phyloP scores from a whole-genome alignment of 768 basidiomycete genomes.

The Favolaschia claudopus region DNA sequence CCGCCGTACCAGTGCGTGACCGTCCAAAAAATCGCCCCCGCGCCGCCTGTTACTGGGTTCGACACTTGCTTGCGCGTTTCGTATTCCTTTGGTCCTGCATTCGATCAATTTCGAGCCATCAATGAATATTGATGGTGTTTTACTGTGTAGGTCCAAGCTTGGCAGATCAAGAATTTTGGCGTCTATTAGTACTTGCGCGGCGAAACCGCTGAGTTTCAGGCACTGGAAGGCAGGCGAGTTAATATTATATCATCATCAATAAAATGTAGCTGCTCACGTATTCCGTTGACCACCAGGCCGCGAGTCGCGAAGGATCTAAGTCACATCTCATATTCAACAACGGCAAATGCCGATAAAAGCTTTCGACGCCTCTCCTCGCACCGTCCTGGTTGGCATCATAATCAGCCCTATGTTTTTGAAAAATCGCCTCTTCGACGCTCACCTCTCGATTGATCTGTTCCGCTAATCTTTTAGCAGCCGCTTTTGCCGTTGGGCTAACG shows the following conservation, averaged over 20 bases:
- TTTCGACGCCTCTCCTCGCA: conserved; percentile 53
- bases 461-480: conserved; percentile 57
- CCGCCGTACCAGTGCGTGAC: conserved; percentile 55
- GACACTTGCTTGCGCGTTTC: conserved; percentile 44
- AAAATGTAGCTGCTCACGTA: conserved; percentile 39
- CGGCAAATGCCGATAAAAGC: conserved; percentile 67
- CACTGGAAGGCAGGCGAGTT: too few species aligned
- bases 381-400: conserved; percentile 48
- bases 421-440: conserved; percentile 6
- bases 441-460: conserved; percentile 60
- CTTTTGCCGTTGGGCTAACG: conserved; percentile 52
- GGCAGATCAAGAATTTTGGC: conserved; percentile 51
- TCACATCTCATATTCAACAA: conserved; percentile 71
- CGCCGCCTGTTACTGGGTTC: conserved; percentile 54
- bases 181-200: conserved; percentile 58
- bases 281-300: conserved; percentile 66
- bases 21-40: conserved; percentile 57
- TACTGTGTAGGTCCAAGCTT: conserved; percentile 58
- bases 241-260: neutral
- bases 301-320: conserved; percentile 56
- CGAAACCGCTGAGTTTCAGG: conserved; percentile 60
- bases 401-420: neutral
- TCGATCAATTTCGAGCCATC: neutral
- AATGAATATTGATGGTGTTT: conserved; percentile 21
- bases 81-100: conserved; percentile 52